Percentiles rank a stretch among this genome's conserved stretches.
Conservation (phyloP, 345 rosid species). For the Microthlaspi erraticum region DNA sequence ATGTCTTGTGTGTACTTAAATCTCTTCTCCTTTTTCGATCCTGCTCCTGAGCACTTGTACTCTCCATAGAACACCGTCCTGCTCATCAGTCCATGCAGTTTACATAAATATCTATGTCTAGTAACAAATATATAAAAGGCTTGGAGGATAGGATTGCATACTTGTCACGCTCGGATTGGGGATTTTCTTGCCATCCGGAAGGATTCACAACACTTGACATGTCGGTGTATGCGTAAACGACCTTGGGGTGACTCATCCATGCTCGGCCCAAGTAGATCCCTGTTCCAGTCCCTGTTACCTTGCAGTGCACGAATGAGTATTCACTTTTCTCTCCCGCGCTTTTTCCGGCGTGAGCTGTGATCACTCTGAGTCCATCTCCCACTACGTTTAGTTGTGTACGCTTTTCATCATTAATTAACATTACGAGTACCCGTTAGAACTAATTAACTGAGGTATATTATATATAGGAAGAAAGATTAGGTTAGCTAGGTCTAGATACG, state of each 20-base stretch:
- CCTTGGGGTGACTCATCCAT: slow-evolving; percentile 58
- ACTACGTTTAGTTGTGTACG: slow-evolving; percentile 47
- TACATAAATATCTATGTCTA: background rate
- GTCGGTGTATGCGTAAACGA: slow-evolving; percentile 54
- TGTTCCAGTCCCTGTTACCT: slow-evolving; percentile 48
- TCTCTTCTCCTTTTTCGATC: slow-evolving; percentile 40
- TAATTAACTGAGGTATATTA: no score
- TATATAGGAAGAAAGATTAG: background rate
- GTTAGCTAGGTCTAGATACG: background rate
- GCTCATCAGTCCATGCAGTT: slow-evolving; percentile 22
- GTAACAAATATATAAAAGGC: background rate
- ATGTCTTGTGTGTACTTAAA: slow-evolving; percentile 49
- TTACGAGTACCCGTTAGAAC: background rate
- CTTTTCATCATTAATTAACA: background rate
- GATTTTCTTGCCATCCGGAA: slow-evolving; percentile 56
- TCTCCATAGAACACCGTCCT: slow-evolving; percentile 58
- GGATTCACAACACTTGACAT: slow-evolving; percentile 50
- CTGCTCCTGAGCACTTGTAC: slow-evolving; percentile 57
- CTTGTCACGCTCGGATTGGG: slow-evolving; percentile 46
- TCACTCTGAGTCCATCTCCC: slow-evolving; percentile 47
- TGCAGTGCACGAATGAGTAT: slow-evolving; percentile 52
- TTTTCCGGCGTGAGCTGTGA: slow-evolving; percentile 70
- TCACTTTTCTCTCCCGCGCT: slow-evolving; percentile 50
- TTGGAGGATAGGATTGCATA: slow-evolving; percentile 29
- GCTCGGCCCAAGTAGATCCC: slow-evolving; percentile 66